Conservation (phyloP, 129 eudicot species). For the Saussurea involucrata region DNA sequence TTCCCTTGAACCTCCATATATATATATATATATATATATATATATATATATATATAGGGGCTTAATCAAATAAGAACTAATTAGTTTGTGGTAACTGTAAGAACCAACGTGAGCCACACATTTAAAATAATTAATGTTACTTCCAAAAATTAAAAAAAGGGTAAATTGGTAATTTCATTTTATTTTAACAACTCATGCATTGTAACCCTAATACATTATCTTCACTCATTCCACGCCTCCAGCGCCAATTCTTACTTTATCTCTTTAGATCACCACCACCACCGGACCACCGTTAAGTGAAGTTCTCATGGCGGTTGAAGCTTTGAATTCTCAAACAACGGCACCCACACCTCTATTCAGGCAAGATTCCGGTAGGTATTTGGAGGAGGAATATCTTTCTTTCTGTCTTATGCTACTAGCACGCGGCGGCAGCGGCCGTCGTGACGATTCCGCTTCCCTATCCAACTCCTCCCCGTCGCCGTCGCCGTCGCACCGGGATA, state of each 20-base stretch:
- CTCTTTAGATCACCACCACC: neutral
- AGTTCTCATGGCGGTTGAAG: slow-evolving; percentile 83
- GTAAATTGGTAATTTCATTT: no score
- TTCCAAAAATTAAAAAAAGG: no score
- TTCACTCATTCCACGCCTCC: neutral
- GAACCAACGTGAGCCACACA: no score
- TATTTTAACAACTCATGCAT: no score
- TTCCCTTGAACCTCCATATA: no score
- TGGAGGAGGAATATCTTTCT: slow-evolving; percentile 94
- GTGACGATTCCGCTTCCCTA: neutral
- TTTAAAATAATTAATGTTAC: no score
- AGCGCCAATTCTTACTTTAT: neutral
- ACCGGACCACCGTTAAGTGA: neutral
- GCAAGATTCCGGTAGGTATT: slow-evolving; percentile 30
- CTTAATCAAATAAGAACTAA: no score
- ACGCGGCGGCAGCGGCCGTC: slow-evolving; percentile 43
- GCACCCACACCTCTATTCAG: slow-evolving; percentile 36
- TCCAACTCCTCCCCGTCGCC: no score
- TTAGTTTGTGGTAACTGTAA: no score
- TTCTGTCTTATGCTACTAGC: slow-evolving; percentile 89
- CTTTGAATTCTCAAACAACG: slow-evolving; percentile 67
- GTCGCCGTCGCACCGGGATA: neutral
- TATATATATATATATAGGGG: no score
- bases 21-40: no score
- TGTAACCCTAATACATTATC: no score